A percentile compares a stretch with the other conserved stretches of the same genome.
phyloP scores from a whole-genome alignment of 1,139 yeast species.

The Kodamaea plutei region DNA sequence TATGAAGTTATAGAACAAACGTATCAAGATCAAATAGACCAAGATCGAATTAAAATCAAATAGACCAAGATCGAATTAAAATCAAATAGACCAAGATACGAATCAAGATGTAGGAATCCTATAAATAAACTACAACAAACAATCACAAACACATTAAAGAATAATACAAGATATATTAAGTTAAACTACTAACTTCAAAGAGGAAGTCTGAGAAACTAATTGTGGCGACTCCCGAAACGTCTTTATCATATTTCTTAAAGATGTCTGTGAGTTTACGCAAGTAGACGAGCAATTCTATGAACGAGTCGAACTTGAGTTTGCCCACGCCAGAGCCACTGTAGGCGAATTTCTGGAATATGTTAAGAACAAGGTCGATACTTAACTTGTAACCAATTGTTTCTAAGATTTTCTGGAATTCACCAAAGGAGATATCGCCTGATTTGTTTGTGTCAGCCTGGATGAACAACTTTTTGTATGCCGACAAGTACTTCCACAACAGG shows the following conservation, averaged over 20 bases:
- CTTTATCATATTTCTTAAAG: constrained; percentile 72
- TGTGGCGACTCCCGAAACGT: constrained; percentile 73
- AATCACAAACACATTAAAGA: too few relatives aligned
- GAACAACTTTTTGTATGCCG: constrained; percentile 69
- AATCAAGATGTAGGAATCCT: too few relatives aligned
- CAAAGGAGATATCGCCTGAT: constrained; percentile 60
- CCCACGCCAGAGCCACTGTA: constrained; percentile 35
- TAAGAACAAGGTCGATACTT: constrained; percentile 58
- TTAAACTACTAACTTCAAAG: constrained; percentile 51
- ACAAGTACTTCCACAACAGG: constrained; percentile 65
- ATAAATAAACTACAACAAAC: not conserved
- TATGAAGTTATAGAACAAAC: too few relatives aligned
- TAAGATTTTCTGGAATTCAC: constrained; percentile 65
- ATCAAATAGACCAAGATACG: too few relatives aligned
- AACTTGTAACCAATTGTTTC: constrained; percentile 68
- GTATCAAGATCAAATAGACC: too few relatives aligned
- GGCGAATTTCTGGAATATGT: constrained; percentile 58
- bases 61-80: too few relatives aligned
- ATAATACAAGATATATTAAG: constrained; percentile 9
- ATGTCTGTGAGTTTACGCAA: constrained; percentile 72
- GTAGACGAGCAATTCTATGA: constrained; percentile 77
- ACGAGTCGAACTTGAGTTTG: constrained; percentile 73
- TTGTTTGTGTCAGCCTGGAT: constrained; percentile 59
- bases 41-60: too few relatives aligned
- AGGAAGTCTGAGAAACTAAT: constrained; percentile 76